These are phyloP conservation scores for Moricandia arvensis DNA, from an alignment of 345 rosid genomes.

Conservation along the genomic window DNA sequence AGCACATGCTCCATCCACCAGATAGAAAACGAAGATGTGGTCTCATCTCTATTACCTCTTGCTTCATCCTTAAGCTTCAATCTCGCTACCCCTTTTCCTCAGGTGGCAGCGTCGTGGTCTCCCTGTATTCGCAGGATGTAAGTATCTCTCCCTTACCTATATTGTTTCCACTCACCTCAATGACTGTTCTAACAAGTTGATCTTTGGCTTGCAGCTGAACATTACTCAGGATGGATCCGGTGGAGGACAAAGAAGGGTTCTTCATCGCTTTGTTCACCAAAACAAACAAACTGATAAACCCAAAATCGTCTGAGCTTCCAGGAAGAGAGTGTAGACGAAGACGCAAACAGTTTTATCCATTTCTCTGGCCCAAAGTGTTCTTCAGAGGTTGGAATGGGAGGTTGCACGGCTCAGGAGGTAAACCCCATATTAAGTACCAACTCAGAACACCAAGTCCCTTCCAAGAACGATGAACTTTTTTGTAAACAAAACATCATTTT, in stretches of 20 bases:
- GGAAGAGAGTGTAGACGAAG: constrained; percentile 1
- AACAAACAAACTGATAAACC: constrained; percentile 9
- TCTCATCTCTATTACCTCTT: constrained; percentile 57
- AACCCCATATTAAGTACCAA: constrained; percentile 6
- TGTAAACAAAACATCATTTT: neutral
- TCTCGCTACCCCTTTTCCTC: constrained; percentile 67
- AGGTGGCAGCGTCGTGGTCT: constrained; percentile 77
- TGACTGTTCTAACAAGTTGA: no score
- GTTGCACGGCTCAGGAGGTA: constrained; percentile 2
- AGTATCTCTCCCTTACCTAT: constrained; percentile 9
- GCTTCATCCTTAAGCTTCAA: constrained; percentile 48
- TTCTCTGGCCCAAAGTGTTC: constrained; percentile 35
- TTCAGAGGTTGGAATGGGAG: constrained; percentile 26
- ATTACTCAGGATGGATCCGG: constrained; percentile 40
- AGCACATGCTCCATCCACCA: constrained; percentile 92
- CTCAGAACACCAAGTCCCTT: neutral
- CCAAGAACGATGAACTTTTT: neutral
- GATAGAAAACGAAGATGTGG: constrained; percentile 83
- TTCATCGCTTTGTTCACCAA: constrained; percentile 69
- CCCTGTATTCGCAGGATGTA: constrained; percentile 69
- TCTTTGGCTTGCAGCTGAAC: constrained; percentile 42
- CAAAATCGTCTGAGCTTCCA: constrained; percentile 1
- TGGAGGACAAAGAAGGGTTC: constrained; percentile 79
- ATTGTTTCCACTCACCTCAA: neutral
- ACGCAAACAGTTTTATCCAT: constrained; percentile 17